Evolutionary conservation across 345 rosid species (phyloP).

Genomic region (Turnera subulata): DNA sequence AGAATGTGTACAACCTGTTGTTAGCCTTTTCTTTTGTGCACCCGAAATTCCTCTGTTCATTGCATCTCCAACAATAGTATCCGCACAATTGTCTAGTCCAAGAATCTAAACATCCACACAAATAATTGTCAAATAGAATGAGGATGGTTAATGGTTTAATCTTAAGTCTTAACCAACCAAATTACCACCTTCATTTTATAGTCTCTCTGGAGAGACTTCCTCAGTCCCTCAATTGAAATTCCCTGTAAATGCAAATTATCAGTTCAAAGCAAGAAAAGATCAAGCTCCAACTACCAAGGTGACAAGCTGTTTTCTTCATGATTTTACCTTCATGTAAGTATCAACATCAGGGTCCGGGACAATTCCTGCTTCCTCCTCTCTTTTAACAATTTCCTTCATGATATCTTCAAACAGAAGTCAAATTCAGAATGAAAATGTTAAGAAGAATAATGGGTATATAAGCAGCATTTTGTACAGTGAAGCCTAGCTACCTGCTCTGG

Average conservation of each 20-base stretch:
- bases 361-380: conserved; percentile 46
- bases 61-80: conserved; percentile 64
- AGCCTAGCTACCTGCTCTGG: conserved; percentile 20
- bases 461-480: not conserved
- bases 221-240: conserved; percentile 39
- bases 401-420: conserved; percentile 18
- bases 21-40: conserved; percentile 45
- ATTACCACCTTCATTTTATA: conserved; percentile 45
- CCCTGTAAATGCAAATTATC: conserved; percentile 27
- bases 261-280: not conserved
- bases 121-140: not conserved
- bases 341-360: conserved; percentile 47
- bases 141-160: too few relatives aligned
- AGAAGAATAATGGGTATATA: too few relatives aligned
- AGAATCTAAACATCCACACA: conserved; percentile 37
- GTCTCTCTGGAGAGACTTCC: conserved; percentile 47
- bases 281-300: not conserved
- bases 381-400: conserved; percentile 35
- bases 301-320: not conserved
- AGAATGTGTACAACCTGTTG: conserved; percentile 32
- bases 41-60: conserved; percentile 69
- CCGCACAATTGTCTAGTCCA: conserved; percentile 64
- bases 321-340: conserved; percentile 49
- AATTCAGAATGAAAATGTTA: too few relatives aligned
- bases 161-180: not conserved